phyloP scores from a whole-genome alignment of 768 basidiomycete species.

The Pisolithus sp. region DNA sequence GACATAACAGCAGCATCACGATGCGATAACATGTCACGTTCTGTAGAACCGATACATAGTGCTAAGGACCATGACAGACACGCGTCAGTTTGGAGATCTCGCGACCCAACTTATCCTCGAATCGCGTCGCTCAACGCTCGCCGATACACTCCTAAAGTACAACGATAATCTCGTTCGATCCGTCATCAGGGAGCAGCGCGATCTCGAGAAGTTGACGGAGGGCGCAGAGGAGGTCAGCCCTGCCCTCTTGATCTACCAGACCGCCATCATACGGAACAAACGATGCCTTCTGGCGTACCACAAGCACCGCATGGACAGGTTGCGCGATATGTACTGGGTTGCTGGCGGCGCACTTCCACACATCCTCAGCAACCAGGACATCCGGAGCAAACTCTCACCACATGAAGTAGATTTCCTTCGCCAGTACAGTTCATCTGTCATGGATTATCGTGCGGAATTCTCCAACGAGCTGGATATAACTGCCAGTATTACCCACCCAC shows the following conservation, averaged over 20 bases:
- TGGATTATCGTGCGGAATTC: constrained; percentile 81
- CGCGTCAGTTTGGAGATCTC: constrained; percentile 76
- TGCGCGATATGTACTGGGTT: constrained; percentile 87
- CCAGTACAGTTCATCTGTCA: constrained; percentile 71
- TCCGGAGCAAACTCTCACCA: constrained; percentile 68
- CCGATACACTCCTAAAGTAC: constrained; percentile 85
- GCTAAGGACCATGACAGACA: constrained; percentile 32
- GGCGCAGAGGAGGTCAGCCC: constrained; percentile 42
- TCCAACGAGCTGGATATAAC: constrained; percentile 84
- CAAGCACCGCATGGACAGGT: constrained; percentile 72
- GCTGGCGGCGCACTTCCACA: constrained; percentile 83
- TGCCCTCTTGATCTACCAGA: constrained; percentile 78
- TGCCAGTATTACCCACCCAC: constrained; percentile 74
- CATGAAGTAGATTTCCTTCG: constrained; percentile 82
- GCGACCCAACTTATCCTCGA: constrained; percentile 84
- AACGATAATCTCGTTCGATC: constrained; percentile 83
- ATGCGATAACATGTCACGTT: constrained; percentile 5
- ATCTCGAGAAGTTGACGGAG: constrained; percentile 59
- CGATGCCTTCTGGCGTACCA: constrained; percentile 95
- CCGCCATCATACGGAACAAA: constrained; percentile 87
- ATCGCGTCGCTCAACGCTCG: constrained; percentile 76
- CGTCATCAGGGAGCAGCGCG: constrained; percentile 86
- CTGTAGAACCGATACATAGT: not conserved
- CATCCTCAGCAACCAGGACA: constrained; percentile 60
- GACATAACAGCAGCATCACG: constrained; percentile 6